Conservation (phyloP, 129 eudicot genomes). For the Kitagawia praeruptora region DNA sequence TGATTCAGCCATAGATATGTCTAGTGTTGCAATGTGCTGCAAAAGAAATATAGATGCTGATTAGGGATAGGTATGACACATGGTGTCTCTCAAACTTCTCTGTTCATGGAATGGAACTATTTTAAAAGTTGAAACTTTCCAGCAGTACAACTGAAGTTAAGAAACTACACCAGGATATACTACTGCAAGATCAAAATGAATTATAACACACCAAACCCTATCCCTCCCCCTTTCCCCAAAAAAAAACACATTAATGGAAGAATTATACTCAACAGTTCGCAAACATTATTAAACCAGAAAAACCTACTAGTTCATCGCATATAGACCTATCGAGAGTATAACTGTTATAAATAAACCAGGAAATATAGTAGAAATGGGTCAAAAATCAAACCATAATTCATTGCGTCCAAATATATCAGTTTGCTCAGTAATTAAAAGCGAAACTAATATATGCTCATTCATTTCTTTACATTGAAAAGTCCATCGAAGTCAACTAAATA, state of each 20-base stretch:
- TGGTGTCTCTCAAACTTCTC: neutral
- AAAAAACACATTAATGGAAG: too few species aligned
- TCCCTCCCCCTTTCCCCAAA: neutral
- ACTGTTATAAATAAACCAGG: neutral
- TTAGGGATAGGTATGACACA: neutral
- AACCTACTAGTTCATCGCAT: neutral
- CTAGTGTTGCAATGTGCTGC: conserved; percentile 21
- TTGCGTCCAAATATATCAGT: too few species aligned
- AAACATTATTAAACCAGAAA: neutral
- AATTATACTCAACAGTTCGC: neutral
- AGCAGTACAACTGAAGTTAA: neutral
- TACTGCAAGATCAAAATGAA: neutral
- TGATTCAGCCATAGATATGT: conserved; percentile 26
- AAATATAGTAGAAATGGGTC: neutral
- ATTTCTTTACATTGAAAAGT: too few species aligned
- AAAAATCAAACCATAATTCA: too few species aligned
- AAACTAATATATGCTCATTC: too few species aligned
- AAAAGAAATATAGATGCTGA: neutral
- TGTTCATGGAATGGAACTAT: neutral
- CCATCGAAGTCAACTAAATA: too few species aligned
- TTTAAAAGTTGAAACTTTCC: neutral
- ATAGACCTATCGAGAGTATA: neutral
- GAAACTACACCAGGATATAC: neutral
- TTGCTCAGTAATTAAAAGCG: too few species aligned
- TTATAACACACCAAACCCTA: neutral